Evolutionary conservation across 805 yeast species (phyloP), one percentile per base, ranked within the genome.

Genomic region (Sugiyamaella smithiae): DNA sequence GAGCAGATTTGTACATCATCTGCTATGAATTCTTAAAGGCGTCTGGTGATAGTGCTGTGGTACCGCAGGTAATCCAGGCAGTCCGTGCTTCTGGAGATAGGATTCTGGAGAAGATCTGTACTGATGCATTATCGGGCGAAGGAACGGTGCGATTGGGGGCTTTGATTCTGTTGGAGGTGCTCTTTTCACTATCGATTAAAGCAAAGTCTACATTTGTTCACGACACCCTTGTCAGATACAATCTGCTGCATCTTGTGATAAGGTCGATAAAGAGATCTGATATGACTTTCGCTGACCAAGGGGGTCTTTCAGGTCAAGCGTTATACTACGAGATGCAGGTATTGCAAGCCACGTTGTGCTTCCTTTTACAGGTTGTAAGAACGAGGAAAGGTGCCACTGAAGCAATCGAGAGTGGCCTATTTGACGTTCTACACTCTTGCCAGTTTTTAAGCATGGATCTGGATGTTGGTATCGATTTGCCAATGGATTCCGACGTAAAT

Each of bases 1-100:
- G 97, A 45, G 78, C 95, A 0, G 93, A 89, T 59, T 71, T 91
- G 40, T 91, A 91, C 65, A 78, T 85, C 6, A 67, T 90, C 54
- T 77, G 83, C 33, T 84, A 80, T 62, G 81, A 78, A 57, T 86
- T 81, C 56, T 63, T 90, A 48, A 72, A 76, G 6, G 75, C 79
- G 61, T 70, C 77, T 0, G 61, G 67, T 73, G 23, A 50, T 14
- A 29, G 42, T 7, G 51, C 49, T 1, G 47, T 51, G 6, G 65
- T 78, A 7, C 67, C 69, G 11, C 81, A 78, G 42, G 64, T 83
- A 14, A 62, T 77, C 45, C 74, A 73, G n/a, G 74, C 78, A 22
- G 67, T 88, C 40, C 75, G 78, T 49, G 56, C 70, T 38, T 74
- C 84, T 2, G 75, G 81, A 28, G 95, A 84, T 50, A 75, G 77